Evolutionary conservation across 106 monocot genomes (phyloP), one percentile per base, ranked within the genome.

Genomic region (Dendrobium catenatum): DNA sequence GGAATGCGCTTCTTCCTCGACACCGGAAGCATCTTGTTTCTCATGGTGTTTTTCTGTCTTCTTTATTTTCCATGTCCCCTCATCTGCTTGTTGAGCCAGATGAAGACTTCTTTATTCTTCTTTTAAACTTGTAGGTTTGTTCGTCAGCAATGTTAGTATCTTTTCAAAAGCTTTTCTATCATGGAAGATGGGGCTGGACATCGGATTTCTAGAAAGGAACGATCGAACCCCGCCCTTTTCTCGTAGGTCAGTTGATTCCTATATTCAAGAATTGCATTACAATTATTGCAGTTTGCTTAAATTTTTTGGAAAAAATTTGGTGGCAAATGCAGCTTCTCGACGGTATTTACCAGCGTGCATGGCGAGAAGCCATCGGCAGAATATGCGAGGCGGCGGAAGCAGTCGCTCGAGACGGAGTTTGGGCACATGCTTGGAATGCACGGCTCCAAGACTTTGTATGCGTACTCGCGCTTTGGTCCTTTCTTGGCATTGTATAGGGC

Each of bases 401-500:
- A 95, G 79, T 88, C 89, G 1, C 80, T 98, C 42, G 95, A 98
- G 82, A 91, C 64, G 9, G 84, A 93, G 82, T 98, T 98, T 76
- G 89, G 93, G n/a, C 74, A 87, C 58, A 95, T 87, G 72, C 89
- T 98, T 37, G 93, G 98, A 40, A 79, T 82, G 8, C 82, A 88
- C 19, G 80, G 95, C 4, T 91, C 95, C 0, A 91, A 85, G 78
- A 88, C 80, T 1, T 33, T 87, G 27, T 91, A 93, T 75, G 82
- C 86, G 40, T 91, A 93, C 81, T 84, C 75, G 31, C 84, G 84
- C 13, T 89, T 98, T 75, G 89, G 93, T 54, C 98, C 98, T 3
- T 89, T 98, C 75, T 78, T 93, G 81, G 98, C 98, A 0, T 67
- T 98, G 80, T 98, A 98, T 75, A 85, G 98, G 81, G 98, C 94